Conservation (phyloP, 2,329 filamentous ascomycete species). For the Aspergillus spinulosporus region DNA sequence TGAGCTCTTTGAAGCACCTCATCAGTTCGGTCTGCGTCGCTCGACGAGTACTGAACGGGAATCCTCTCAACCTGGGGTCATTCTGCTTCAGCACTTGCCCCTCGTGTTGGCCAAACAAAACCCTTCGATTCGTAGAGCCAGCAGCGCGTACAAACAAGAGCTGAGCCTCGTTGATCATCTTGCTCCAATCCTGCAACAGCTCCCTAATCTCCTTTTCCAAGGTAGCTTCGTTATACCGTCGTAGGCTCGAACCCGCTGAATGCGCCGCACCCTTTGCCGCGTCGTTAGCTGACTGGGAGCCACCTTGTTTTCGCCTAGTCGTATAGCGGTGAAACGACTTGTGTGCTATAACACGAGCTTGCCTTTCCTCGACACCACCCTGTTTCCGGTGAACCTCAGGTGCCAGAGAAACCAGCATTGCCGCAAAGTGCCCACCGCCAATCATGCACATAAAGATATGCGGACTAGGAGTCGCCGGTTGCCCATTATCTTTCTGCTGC, state of each 20-base stretch:
- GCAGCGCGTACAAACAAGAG: conserved; percentile 87
- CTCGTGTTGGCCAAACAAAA: conserved; percentile 88
- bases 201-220: conserved; percentile 81
- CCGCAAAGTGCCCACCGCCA: conserved; percentile 94
- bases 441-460: conserved; percentile 99
- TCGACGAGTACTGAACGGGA: conserved; percentile 88
- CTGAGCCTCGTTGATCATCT: conserved; percentile 78
- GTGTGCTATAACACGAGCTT: conserved; percentile 85
- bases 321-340: conserved; percentile 99
- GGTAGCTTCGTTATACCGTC: conserved; percentile 91
- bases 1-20: conserved; percentile 91
- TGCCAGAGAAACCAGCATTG: conserved; percentile 87
- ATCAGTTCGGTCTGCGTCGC: conserved; percentile 94
- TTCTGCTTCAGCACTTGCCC: conserved; percentile 77
- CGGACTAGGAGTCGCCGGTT: conserved; percentile 60
- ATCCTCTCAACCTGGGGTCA: conserved; percentile 77
- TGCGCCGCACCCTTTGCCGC: conserved; percentile 91
- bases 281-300: conserved; percentile 90
- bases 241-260: conserved; percentile 84
- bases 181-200: conserved; percentile 80
- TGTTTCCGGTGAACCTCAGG: conserved; percentile 73
- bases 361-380: conserved; percentile 72
- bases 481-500: conserved; percentile 35
- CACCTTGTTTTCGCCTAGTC: conserved; percentile 92
- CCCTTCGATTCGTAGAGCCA: conserved; percentile 79